A percentile compares a stretch with the other conserved stretches of the same genome.
phyloP scores from a whole-genome alignment of 495 filamentous ascomycete species.

The Tuber microsphaerosporum region DNA sequence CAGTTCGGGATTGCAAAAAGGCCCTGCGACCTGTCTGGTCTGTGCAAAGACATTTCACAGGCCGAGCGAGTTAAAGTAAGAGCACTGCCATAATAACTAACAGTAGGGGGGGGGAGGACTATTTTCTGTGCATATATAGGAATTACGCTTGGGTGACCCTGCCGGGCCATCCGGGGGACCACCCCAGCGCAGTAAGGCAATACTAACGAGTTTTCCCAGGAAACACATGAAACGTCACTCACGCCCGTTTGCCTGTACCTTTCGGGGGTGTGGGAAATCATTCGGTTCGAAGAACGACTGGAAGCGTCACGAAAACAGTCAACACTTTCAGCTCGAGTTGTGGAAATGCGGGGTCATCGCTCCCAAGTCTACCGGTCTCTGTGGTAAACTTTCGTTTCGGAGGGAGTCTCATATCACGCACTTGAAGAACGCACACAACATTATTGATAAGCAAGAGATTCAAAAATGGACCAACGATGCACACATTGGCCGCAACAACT shows the following conservation, averaged over 20 bases:
- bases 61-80: constrained; percentile 35
- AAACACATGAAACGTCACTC: constrained; percentile 86
- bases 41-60: constrained; percentile 27
- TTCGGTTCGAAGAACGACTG: constrained; percentile 95
- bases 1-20: constrained; percentile 4
- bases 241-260: constrained; percentile 84
- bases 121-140: background rate
- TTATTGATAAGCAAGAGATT: constrained; percentile 46
- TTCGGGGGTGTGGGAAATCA: constrained; percentile 59
- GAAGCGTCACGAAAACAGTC: constrained; percentile 89
- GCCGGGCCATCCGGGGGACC: background rate
- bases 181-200: background rate
- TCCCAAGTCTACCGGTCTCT: constrained; percentile 41
- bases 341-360: constrained; percentile 62
- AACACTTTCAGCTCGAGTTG: constrained; percentile 67
- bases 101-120: background rate
- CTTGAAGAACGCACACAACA: constrained; percentile 48
- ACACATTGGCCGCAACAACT: constrained; percentile 62
- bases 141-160: background rate
- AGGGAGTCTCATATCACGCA: constrained; percentile 52
- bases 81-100: background rate
- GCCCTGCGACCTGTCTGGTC: constrained; percentile 11
- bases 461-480: constrained; percentile 43
- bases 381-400: constrained; percentile 56
- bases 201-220: constrained; percentile 45